Base-by-base conservation (phyloP, 306 rosid species). In the Citrullus amarus region DNA sequence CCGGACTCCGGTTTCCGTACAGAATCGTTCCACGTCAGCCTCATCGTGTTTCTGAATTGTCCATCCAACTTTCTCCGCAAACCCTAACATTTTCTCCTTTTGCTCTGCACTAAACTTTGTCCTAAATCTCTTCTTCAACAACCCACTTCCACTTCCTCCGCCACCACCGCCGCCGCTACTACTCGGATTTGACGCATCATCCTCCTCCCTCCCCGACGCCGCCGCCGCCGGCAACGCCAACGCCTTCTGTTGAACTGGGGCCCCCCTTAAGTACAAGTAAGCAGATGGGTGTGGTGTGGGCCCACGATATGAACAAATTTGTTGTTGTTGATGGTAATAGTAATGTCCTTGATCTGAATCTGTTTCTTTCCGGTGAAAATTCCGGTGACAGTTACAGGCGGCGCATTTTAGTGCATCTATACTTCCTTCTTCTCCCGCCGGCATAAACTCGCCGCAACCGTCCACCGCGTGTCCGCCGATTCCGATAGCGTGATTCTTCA, bases 371-470 rank as follows among this genome's bases (percentile, higher is more conserved):
- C 96, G 92, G 85, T 93, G 98, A 76, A 93, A 93, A 60, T 91
- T 93, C 28, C 98, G 96, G 89, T 93, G 98, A 57, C 98, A 93
- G 88, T 81, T 84, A 73, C 98, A 93, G 28, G 98, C 97, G 57
- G 97, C 98, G 84, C 98, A 93, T 79, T 84, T 88, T 9, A 91
- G 90, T 12, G 90, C 93, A 79, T 93, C 97, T 2, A 93, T 81
- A 6, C 92, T 83, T 1, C 97, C 97, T 70, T 89, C 96, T 8
- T 83, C 93, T 0, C 98, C 98, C 0, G 93, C 92, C 0, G 96
- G 88, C 50, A 91, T 55, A 75, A 93, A 93, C 91, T 91, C 97
- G 34, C 98, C 79, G 74, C 98, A 93, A 1, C 97, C 98, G 65
- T 93, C 98, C 5, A 93, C 85, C 38, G 97, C 88, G 70, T 93